Evolutionary conservation across 768 basidiomycete genomes (phyloP).

Genomic region (Tephrocybe sp.): DNA sequence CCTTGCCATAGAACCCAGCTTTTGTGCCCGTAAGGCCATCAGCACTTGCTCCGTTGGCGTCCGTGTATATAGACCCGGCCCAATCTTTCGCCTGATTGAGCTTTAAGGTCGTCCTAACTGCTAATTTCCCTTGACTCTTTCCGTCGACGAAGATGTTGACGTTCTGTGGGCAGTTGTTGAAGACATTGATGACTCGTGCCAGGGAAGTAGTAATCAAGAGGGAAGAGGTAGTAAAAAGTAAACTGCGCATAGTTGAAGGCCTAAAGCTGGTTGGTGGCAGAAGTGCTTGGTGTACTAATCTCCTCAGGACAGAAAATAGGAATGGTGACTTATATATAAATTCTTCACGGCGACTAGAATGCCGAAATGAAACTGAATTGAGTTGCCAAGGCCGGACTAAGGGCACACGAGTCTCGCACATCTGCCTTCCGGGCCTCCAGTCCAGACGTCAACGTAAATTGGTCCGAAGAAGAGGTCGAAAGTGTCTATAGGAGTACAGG

Average conservation of each 20-base stretch:
- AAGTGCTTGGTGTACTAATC: too few relatives aligned
- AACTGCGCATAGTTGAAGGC: neutral
- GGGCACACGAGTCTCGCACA: too few relatives aligned
- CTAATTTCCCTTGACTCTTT: constrained; percentile 9
- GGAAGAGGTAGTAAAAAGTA: neutral
- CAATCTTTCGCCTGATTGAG: constrained; percentile 17
- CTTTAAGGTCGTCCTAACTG: neutral
- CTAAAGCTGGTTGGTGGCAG: too few relatives aligned
- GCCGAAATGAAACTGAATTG: too few relatives aligned
- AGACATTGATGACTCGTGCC: constrained; percentile 16
- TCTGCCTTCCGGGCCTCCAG: too few relatives aligned
- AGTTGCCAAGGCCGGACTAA: too few relatives aligned
- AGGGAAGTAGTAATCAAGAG: neutral
- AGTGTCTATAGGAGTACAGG: too few relatives aligned
- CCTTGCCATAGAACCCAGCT: constrained; percentile 28
- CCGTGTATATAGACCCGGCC: constrained; percentile 27
- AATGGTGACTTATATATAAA: too few relatives aligned
- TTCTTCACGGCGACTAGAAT: too few relatives aligned
- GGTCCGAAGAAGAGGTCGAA: too few relatives aligned
- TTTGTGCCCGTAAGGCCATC: constrained; percentile 23
- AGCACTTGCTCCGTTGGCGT: constrained; percentile 25
- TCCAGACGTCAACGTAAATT: too few relatives aligned
- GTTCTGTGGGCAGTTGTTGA: constrained; percentile 12
- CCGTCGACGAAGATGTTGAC: constrained; percentile 9
- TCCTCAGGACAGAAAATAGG: too few relatives aligned